Evolutionary conservation across 2,329 filamentous ascomycete genomes (phyloP), one percentile per base, ranked within the genome.

Genomic region (Cladosporium sp.): DNA sequence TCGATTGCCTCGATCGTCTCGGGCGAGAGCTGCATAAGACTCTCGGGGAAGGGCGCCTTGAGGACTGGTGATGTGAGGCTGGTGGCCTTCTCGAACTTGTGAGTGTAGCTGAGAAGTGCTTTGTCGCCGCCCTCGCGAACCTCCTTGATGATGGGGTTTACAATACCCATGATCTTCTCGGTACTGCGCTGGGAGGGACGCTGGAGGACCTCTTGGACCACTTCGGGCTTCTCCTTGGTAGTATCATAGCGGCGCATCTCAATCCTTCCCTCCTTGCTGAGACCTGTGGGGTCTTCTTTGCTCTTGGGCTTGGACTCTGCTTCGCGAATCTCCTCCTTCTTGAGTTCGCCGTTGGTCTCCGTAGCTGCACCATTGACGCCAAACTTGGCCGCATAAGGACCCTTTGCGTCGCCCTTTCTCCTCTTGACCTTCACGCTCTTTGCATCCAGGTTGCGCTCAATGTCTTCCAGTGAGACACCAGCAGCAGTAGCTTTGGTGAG

Each of bases 71-170:
- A 94, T 16, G 88, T 95, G 66, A 99, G 83, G 2, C 91, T 94
- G 0, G 92, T 96, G 0, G 94, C 95, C 81, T 94, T 97, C 76
- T 99, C 95, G 72, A 99, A 99, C 78, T 96, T 97, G 85, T 97
- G 93, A 1, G 95, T 98, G 79, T 97, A 98, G 59, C 91, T 90
- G 53, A 99, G 85, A 26, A 99, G 84, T 3, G 92, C 93, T 73
- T 90, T 90, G 79, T 99, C 95, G 62, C 95, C 95, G 36, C 91
- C 88, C 51, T 87, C 84, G 64, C 89, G 91, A 64, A 99, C 90
- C 57, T 93, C 91, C 65, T 94, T 88, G 74, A 99, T 92, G 72
- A 99, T 99, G 1, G 95, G 95, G 39, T 87, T 88, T 66, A 97
- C 92, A 61, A 98, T 94, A 69, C 89, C 89, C 81, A 98, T 89